Evolutionary conservation across 208 protist species (phyloP), one percentile per base, ranked within the genome.

Genomic region (Leptomonas pyrrhocoris): DNA sequence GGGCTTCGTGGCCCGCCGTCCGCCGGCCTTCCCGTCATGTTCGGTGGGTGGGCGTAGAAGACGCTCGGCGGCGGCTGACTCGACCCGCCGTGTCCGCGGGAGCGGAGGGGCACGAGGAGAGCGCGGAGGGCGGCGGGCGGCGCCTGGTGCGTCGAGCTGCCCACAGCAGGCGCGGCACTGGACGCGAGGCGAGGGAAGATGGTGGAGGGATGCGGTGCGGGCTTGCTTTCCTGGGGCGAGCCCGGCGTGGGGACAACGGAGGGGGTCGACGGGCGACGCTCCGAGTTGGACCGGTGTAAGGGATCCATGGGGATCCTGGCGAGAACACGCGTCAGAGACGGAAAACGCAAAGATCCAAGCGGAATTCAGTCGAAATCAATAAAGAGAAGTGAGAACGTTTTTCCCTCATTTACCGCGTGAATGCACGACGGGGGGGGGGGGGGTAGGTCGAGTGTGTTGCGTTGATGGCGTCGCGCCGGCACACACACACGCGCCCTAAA

Each of bases 41-140:
- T 13, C 3, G 42, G 58, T 15, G 58, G 58, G 28, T 64, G 53
- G 43, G 58, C 53, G 58, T 40, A 31, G 28, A 64, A 53, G 43
- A 64, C 27, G 21, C 58, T 53, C 12, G 58, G 43, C 9, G 58
- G 40, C n/a, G 43, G 43, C 18, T 23, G 25, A 15, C 27, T 18
- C n/a, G 28, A n/a, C 23, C 43, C 58, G 34, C 23, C n/a, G 43
- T 5, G 18, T 1, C 4, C 16, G 16, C 60, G 46, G 15, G 60
- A 28, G 18, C 31, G 38, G 2, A 66, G 46, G n/a, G 60, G 60
- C 5, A 19, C 58, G 28, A 62, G 58, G 28, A 43, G 18, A 36
- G 28, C 19, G 12, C 43, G 58, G 6, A 43, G 28, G 1, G 43
- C 25, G 2, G 28, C 27, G 0, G 43, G 43, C 18, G 43, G 43